Base-by-base conservation (phyloP, 164 flowering plant genomes). In the Pachysandra terminalis region DNA sequence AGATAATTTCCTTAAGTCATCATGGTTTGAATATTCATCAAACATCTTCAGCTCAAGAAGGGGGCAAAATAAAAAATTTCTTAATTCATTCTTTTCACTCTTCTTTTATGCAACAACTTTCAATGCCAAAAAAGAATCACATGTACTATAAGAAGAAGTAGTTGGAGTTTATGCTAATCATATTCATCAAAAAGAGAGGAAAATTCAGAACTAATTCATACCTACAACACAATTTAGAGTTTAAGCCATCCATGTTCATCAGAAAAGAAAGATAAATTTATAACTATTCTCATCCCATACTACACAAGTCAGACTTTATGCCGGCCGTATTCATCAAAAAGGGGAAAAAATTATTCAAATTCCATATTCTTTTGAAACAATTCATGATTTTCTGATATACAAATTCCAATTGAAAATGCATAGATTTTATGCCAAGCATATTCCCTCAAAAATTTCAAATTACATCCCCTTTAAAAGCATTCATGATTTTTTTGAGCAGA, bases 371-470 rank as follows among this genome's bases (percentile, higher is more conserved):
- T 15, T 24, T 27, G 5, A 14, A 3, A 15, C 27, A 9, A 9
- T 23, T 12, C 59, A 23, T 56, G 4, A 10, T 24, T 24, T 27
- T 1, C 27, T 24, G 5, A 12, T n/a, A n/a, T n/a, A n/a, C n/a
- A 14, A 56, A 23, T 23, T 28, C 24, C 37, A 32, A 5, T 22
- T 25, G 2, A 21, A 22, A 21, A n/a, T n/a, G n/a, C n/a, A n/a
- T n/a, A n/a, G n/a, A n/a, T 25, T 68, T 68, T 26, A 22, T 40
- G 59, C 16, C 27, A 53, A 61, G 10, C 55, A 6, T n/a, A 45
- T 35, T 15, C 40, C 27, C 51, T n/a, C 55, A 28, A 40, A 27
- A 55, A 23, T 54, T 40, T 63, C 27, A 37, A 55, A 53, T 62
- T 26, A 23, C 26, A 12, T 40, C 37, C 37, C n/a, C 37, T 32